Conservation (phyloP, 2,329 filamentous ascomycete genomes). For the Neoarthrinium moseri region DNA sequence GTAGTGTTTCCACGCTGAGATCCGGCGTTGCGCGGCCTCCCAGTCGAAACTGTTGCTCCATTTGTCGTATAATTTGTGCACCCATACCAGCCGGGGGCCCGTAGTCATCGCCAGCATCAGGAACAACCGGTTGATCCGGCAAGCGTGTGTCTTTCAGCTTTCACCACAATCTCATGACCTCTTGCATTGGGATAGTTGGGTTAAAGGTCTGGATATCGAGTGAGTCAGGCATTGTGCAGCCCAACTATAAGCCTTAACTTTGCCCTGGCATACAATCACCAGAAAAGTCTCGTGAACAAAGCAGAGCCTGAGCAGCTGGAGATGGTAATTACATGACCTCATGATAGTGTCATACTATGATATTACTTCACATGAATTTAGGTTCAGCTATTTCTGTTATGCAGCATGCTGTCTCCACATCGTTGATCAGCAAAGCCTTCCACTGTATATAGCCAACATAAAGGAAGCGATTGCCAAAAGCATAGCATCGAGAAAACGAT, state of each 20-base stretch:
- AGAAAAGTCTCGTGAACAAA: too few relatives aligned
- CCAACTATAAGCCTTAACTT: too few relatives aligned
- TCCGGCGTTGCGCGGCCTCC: conserved; percentile 11
- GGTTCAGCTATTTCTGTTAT: too few relatives aligned
- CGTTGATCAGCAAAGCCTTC: too few relatives aligned
- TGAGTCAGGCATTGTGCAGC: too few relatives aligned
- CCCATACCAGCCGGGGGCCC: conserved; percentile 11
- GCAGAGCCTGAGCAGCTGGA: too few relatives aligned
- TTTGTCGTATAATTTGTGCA: conserved; percentile 11
- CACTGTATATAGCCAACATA: not conserved
- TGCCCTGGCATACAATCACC: too few relatives aligned
- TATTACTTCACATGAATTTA: not conserved
- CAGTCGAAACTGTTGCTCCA: conserved; percentile 15
- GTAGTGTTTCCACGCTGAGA: conserved; percentile 14
- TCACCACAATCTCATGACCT: conserved; percentile 12
- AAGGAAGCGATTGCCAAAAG: not conserved
- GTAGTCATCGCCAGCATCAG: conserved; percentile 13
- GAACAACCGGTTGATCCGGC: conserved; percentile 11
- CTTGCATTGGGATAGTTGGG: conserved; percentile 8
- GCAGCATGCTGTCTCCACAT: too few relatives aligned
- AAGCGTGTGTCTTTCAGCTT: conserved; percentile 13
- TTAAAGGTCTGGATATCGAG: conserved; percentile 4
- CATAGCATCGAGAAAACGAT: not conserved
- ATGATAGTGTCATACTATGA: too few relatives aligned
- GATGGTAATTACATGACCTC: too few relatives aligned